A percentile compares a stretch with the other conserved stretches of the same genome.
phyloP scores from a whole-genome alignment of 495 filamentous ascomycete species.

The Penicillium canariense region DNA sequence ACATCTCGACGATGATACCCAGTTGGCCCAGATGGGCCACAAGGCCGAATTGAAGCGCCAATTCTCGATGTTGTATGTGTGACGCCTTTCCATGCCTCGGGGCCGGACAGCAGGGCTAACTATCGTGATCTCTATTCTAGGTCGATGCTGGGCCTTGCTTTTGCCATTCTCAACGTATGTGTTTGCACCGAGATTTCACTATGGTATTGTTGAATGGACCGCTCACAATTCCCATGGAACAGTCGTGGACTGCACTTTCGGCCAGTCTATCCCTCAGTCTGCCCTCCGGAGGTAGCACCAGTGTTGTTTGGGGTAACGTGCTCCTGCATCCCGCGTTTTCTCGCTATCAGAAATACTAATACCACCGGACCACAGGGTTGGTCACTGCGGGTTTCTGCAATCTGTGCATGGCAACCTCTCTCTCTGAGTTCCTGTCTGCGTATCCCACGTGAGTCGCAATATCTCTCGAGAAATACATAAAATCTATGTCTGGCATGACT shows the following conservation, averaged over 20 bases:
- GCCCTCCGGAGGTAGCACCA: slow-evolving; percentile 45
- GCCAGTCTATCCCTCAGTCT: slow-evolving; percentile 49
- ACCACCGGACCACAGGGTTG: slow-evolving; percentile 57
- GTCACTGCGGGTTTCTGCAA: slow-evolving; percentile 70
- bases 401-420: slow-evolving; percentile 64
- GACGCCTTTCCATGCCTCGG: background rate
- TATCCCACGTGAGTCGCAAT: slow-evolving; percentile 58
- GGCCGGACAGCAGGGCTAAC: slow-evolving; percentile 9
- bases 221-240: slow-evolving; percentile 14
- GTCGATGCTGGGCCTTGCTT: slow-evolving; percentile 53
- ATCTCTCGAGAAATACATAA: background rate
- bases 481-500: slow-evolving; percentile 31
- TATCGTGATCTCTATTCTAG: slow-evolving; percentile 16
- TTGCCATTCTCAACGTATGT: slow-evolving; percentile 53
- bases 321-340: too few species aligned
- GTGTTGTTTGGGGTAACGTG: slow-evolving; percentile 49
- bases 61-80: slow-evolving; percentile 45
- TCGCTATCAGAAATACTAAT: too few species aligned
- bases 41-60: slow-evolving; percentile 62
- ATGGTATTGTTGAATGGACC: background rate
- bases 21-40: slow-evolving; percentile 64
- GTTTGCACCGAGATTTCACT: background rate
- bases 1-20: slow-evolving; percentile 43
- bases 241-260: slow-evolving; percentile 54
- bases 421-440: slow-evolving; percentile 71